These are phyloP conservation scores for Populus deltoides DNA, from an alignment of 345 rosid genomes.

Conservation along the genomic window DNA sequence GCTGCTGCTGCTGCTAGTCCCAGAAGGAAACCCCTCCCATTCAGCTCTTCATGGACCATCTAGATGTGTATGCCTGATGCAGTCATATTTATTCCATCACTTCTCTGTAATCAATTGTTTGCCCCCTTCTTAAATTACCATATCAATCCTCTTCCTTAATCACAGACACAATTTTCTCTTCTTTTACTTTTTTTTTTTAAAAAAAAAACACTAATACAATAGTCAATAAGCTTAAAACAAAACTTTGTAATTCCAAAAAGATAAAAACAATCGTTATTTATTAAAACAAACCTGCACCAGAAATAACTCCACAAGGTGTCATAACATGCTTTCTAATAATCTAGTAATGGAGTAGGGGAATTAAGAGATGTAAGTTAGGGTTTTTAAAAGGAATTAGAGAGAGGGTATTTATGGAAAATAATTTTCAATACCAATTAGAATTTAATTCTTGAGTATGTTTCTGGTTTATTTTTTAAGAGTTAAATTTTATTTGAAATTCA, in stretches of 20 bases:
- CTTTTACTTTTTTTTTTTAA: slow-evolving; percentile 29
- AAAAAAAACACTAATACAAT: neutral
- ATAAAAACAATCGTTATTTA: neutral
- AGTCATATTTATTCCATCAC: neutral
- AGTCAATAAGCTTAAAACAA: neutral
- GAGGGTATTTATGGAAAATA: too few species aligned
- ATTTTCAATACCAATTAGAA: too few species aligned
- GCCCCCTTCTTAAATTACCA: slow-evolving; percentile 36
- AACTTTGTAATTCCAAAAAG: neutral
- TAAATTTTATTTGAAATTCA: too few species aligned
- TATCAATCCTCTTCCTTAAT: slow-evolving; percentile 64
- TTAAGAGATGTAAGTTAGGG: too few species aligned
- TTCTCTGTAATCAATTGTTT: slow-evolving; percentile 68
- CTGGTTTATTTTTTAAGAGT: too few species aligned
- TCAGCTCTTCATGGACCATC: slow-evolving; percentile 98
- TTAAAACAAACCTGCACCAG: slow-evolving; percentile 65
- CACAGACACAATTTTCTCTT: slow-evolving; percentile 52
- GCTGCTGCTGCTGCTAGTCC: slow-evolving; percentile 41
- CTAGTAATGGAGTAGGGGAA: slow-evolving; percentile 40
- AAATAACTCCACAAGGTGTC: slow-evolving; percentile 61
- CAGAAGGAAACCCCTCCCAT: slow-evolving; percentile 97
- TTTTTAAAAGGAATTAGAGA: too few species aligned
- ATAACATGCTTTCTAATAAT: slow-evolving; percentile 67
- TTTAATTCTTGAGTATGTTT: too few species aligned
- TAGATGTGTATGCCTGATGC: slow-evolving; percentile 80